Evolutionary conservation across 495 filamentous ascomycete genomes (phyloP).

Genomic region (Schizothecium vesticola): DNA sequence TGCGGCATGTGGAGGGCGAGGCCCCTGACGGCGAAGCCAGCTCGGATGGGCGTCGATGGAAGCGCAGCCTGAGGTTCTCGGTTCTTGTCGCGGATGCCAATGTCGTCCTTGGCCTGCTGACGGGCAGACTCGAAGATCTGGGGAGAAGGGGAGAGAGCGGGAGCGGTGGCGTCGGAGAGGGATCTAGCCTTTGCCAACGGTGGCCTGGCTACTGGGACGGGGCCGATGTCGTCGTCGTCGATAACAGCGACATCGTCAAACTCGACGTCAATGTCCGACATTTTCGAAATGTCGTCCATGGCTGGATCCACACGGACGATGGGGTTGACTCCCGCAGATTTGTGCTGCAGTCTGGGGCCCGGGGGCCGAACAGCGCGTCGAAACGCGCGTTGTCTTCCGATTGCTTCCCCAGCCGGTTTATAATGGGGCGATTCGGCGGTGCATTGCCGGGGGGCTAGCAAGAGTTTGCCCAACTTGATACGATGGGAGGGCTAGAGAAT

Average conservation of each 20-base stretch:
- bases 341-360: background rate
- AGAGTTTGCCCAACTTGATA: background rate
- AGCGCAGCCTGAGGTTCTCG: conserved; percentile 16
- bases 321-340: background rate
- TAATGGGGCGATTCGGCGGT: background rate
- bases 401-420: background rate
- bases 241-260: conserved; percentile 17
- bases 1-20: conserved; percentile 72
- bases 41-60: conserved; percentile 51
- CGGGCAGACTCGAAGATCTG: conserved; percentile 53
- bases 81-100: conserved; percentile 42
- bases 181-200: conserved; percentile 39
- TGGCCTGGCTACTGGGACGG: conserved; percentile 3
- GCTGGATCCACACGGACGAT: background rate
- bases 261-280: conserved; percentile 24
- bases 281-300: conserved; percentile 20
- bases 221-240: conserved; percentile 1
- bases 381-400: background rate
- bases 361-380: background rate
- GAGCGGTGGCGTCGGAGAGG: conserved; percentile 46
- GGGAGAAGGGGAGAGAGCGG: conserved; percentile 60
- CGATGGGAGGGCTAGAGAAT: background rate
- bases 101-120: conserved; percentile 76
- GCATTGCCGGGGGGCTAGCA: background rate
- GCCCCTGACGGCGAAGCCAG: conserved; percentile 52